Evolutionary conservation across 129 eudicot genomes (phyloP).

Genomic region (Lonicera japonica): DNA sequence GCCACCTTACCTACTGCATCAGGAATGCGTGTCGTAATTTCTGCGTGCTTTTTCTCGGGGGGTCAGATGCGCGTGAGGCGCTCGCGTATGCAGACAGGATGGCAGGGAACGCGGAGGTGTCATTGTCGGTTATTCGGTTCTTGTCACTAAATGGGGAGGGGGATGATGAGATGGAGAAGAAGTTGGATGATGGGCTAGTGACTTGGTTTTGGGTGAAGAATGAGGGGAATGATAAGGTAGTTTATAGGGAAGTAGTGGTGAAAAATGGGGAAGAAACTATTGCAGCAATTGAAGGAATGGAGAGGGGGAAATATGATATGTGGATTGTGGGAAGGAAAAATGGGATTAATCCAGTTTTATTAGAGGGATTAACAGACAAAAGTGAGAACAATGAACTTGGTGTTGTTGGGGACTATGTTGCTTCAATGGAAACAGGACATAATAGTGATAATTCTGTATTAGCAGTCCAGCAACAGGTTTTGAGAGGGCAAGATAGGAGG

Average conservation of each 20-base stretch:
- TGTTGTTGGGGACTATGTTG: constrained; percentile 67
- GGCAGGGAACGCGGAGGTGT: constrained; percentile 46
- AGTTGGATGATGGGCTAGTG: constrained; percentile 83
- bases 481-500: constrained; percentile 45
- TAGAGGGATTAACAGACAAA: constrained; percentile 66
- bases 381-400: constrained; percentile 68
- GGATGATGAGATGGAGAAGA: constrained; percentile 64
- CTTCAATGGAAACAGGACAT: constrained; percentile 51
- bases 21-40: constrained; percentile 21
- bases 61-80: constrained; percentile 84
- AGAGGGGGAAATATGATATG: constrained; percentile 36
- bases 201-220: constrained; percentile 96
- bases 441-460: constrained; percentile 45
- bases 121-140: constrained; percentile 63
- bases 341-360: constrained; percentile 64
- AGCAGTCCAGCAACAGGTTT: constrained; percentile 82
- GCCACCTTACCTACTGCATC: not conserved
- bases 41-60: constrained; percentile 71
- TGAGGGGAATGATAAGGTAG: constrained; percentile 55
- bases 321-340: constrained; percentile 85
- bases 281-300: constrained; percentile 62
- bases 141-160: constrained; percentile 54
- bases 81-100: constrained; percentile 64
- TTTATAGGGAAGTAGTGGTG: constrained; percentile 71
- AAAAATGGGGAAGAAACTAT: constrained; percentile 74